These are phyloP conservation scores for Colletotrichum siamense DNA, from an alignment of 2,329 filamentous ascomycete genomes.

Conservation along the genomic window DNA sequence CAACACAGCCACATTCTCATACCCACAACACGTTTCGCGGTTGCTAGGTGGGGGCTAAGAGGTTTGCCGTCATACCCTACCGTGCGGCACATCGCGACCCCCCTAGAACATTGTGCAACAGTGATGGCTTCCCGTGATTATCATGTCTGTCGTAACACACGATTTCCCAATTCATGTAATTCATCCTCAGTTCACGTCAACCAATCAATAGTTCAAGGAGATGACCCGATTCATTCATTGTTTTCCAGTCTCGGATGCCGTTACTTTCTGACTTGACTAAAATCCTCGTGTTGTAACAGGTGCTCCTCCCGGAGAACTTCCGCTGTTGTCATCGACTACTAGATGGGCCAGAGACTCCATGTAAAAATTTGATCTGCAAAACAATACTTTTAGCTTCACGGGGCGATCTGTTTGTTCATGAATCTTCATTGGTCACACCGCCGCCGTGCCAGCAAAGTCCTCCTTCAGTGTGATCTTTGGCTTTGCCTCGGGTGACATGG, in stretches of 20 bases:
- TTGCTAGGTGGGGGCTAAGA: not conserved
- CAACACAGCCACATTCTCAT: not conserved
- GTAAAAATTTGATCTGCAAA: not conserved
- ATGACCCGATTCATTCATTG: not conserved
- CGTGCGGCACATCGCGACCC: not conserved
- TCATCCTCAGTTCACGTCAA: not conserved
- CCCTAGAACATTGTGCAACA: not conserved
- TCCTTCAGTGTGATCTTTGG: not conserved
- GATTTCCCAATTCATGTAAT: fast-evolving
- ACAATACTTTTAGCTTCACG: not conserved
- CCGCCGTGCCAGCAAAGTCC: not conserved
- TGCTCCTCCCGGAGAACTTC: not conserved
- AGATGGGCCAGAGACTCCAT: not conserved
- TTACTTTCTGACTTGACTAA: not conserved
- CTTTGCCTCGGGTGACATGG: not conserved
- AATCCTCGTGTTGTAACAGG: not conserved
- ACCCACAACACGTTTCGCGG: not conserved
- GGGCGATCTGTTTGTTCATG: not conserved
- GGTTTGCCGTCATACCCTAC: not conserved
- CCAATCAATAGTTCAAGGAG: not conserved
- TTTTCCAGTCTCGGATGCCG: not conserved
- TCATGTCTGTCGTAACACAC: not conserved
- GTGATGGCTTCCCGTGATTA: not conserved
- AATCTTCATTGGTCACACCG: not conserved
- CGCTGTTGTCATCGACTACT: not conserved